Evolutionary conservation across 2,329 filamentous ascomycete species (phyloP), one percentile per base, ranked within the genome.

Genomic region (Clarireedia monteithiana): DNA sequence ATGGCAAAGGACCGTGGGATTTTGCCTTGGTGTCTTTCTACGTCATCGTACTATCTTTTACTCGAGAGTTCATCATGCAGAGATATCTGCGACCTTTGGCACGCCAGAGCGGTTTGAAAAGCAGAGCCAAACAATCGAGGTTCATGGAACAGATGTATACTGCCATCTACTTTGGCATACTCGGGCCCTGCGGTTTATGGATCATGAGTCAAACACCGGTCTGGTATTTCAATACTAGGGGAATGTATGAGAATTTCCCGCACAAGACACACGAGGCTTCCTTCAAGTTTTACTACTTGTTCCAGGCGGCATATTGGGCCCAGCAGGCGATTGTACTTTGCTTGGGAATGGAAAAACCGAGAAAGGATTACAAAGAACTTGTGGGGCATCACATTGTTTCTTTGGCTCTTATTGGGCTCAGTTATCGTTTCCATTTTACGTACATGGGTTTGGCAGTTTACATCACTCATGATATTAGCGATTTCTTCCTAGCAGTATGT

Each of bases 111-210:
- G 87, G 89, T 17, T 83, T 96, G 67, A 78, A 75, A 58, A 83
- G 81, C 60, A 81, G 85, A 57, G 83, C 80, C 61, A 96, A 96
- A 75, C 90, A 94, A 68, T 81, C 85, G 15, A 85, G 92, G 40
- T 96, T 95, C 78, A 94, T 96, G 89, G 92, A 96, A 72, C 91
- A 96, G 73, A 83, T 87, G 68, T 96, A 96, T 74, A 96, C 91
- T 2, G 91, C 90, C 24, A 75, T 96, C 52, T 96, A 96, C 78
- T 96, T 96, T 72, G 83, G 73, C 46, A 70, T 94, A 56, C 84
- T 95, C 56, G 90, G 89, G 1, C 91, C 91, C 1, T 86, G 85
- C 52, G 91, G 91, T 53, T 72, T 96, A 66, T 96, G 88, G 69
- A 88, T 96, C 70, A 96, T 96, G 91, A 87, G 81, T 67, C 80